Percentiles rank a stretch among this genome's conserved stretches.
Evolutionary conservation across 208 protist genomes (phyloP).

Genomic region (Vickermania ingenoplastis): DNA sequence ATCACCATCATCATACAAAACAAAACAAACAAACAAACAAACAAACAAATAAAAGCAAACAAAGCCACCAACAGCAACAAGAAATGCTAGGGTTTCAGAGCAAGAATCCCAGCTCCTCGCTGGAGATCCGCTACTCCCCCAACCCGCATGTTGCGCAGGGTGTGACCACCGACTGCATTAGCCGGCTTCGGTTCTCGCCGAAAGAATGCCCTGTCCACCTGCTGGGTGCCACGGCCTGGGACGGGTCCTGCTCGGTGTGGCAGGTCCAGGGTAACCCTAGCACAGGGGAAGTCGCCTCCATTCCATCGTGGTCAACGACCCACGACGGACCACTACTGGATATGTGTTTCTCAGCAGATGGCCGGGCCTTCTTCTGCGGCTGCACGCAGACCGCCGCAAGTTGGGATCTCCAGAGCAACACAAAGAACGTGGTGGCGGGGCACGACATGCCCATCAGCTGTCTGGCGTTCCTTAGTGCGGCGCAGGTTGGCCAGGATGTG

Average conservation of each 20-base stretch:
- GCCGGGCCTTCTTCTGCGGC: conserved; percentile 31
- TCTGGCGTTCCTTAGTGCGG: conserved; percentile 19
- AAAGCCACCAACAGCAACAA: no score
- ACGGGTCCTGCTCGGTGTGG: conserved; percentile 34
- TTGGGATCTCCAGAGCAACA: conserved; percentile 27
- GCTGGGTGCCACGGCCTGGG: conserved; percentile 35
- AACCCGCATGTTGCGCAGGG: no score
- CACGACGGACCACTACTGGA: conserved; percentile 30
- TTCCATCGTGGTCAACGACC: conserved; percentile 10
- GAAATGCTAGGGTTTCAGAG: no score
- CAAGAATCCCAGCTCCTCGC: no score
- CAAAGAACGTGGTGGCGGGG: conserved; percentile 21
- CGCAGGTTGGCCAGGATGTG: conserved; percentile 15
- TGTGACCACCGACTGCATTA: conserved; percentile 23
- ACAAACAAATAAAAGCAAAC: no score
- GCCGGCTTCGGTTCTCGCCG: conserved; percentile 24
- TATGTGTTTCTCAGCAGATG: conserved; percentile 32
- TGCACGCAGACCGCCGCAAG: conserved; percentile 31
- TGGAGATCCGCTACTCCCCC: no score
- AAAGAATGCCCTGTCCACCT: conserved; percentile 19
- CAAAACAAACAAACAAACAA: no score
- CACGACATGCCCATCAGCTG: conserved; percentile 50
- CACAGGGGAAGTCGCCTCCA: conserved; percentile 9
- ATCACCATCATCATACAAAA: no score
- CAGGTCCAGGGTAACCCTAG: conserved; percentile 11